Evolutionary conservation across 257 asterid species (phyloP).

Genomic region (Paulownia fortunei): DNA sequence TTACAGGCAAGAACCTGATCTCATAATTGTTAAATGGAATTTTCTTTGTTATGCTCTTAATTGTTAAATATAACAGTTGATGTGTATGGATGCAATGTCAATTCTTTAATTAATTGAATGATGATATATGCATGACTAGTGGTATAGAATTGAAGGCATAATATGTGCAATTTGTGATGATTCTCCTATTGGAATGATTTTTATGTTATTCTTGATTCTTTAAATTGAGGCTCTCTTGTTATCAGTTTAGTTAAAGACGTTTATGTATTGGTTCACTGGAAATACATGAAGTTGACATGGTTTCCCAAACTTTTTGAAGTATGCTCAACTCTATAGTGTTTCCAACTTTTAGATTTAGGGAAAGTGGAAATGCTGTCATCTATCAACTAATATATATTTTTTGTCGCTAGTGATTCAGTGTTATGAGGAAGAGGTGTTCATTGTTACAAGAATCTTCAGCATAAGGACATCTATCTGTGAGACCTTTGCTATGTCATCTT

Average conservation of each 20-base stretch:
- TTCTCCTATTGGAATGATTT: slow-evolving; percentile 11
- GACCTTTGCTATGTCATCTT: slow-evolving; percentile 22
- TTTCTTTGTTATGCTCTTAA: not conserved
- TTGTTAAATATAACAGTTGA: slow-evolving; percentile 1
- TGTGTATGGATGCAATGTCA: slow-evolving; percentile 3
- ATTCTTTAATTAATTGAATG: not conserved
- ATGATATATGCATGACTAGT: not conserved
- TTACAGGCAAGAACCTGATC: slow-evolving; percentile 53
- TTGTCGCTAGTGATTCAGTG: not conserved
- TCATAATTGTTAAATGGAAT: not conserved
- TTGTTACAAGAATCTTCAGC: not conserved
- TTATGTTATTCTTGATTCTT: slow-evolving; percentile 6
- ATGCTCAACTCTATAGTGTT: not conserved
- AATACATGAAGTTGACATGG: slow-evolving; percentile 3
- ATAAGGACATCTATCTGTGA: not conserved
- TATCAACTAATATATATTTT: not conserved
- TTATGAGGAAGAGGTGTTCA: not conserved
- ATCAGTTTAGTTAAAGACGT: not conserved
- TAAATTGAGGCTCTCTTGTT: not conserved
- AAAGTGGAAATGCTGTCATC: not conserved
- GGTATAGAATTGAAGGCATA: not conserved
- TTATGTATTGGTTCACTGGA: not conserved
- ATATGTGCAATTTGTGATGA: slow-evolving; percentile 4
- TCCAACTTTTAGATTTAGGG: not conserved
- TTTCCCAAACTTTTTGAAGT: not conserved